Base-by-base conservation (phyloP, 495 filamentous ascomycete genomes). In the Penicillium cinerascens region DNA sequence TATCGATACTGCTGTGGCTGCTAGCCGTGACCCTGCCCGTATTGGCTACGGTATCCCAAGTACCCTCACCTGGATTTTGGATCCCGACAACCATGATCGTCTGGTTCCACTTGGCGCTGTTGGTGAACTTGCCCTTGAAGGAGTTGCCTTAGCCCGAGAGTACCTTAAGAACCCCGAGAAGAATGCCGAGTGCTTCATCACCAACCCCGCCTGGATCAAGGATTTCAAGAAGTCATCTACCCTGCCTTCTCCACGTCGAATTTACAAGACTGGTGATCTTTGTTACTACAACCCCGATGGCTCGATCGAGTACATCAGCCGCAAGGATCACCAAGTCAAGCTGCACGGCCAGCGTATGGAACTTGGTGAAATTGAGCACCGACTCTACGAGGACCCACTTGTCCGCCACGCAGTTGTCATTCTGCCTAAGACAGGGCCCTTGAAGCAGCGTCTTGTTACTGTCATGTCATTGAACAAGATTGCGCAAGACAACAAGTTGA, bases 271-370 rank as follows among this genome's bases (percentile, higher is more conserved):
- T 15, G 78, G 78, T 15, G 76, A 81, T 55, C 69, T 82, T 15
- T 78, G 72, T 16, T 72, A 71, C 33, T 84, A 82, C 60, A 76
- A 76, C 46, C 61, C 70, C 3, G 77, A 83, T 54, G 81, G 82
- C 2, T 73, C 72, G 0, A 64, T 85, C 20, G 59, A 66, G 26
- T 78, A 70, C 51, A 63, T 87, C 13, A 83, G 83, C 26, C 78
- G 85, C 5, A 82, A 82, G 47, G 85, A 88, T 47, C 75, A 81
- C 44, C 83, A 87, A 57, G 81, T 86, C 21, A 88, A 88, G 58
- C 62, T 88, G 0, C 76, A 80, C n/a, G 85, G 85, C 5, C 84
- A 87, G 52, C 74, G 85, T 13, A 81, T 88, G 61, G 85, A 88
- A 56, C 68, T 87, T 6, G 79, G 77, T 16, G 74, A 77, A 41